Evolutionary conservation across 176 grass and related monocot genomes (phyloP), one percentile per base, ranked within the genome.

Genomic region (Aegilops bicornis): DNA sequence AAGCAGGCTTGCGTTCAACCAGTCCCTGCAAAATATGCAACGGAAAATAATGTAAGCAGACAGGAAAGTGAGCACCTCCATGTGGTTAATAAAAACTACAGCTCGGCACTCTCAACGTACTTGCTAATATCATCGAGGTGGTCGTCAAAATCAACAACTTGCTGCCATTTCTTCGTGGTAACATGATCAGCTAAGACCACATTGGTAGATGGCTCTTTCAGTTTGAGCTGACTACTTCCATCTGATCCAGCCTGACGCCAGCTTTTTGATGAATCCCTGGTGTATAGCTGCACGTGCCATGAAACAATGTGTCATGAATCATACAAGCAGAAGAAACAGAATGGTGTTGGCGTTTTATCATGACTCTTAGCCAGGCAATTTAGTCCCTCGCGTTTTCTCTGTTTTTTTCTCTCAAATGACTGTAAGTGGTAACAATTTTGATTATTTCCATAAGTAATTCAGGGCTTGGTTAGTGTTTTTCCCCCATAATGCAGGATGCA

Each of bases 121-220:
- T 91, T 99, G 97, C 97, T 96, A 64, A 99, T 96, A 83, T 99
- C 97, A 93, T 96, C 89, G 24, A 99, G 92, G 86, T 99, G 97
- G 65, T 99, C 97, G 11, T 99, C 97, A 8, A 99, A 99, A 94
- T 99, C 97, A 70, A 90, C 85, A 86, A 94, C 82, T 88, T 94
- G 64, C 89, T 92, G 82, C 94, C 90, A 96, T 89, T 96, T 99
- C 62, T 96, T 88, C 19, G 92, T 92, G 17, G 87, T 76, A 87
- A 94, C 92, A 89, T 92, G 91, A 87, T 99, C 97, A 66, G 88
- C 83, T 65, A 99, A 86, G 69, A 99, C 85, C 58, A 90, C 63
- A 47, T 96, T 95, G 30, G 90, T 95, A 31, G 97, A 91, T 20
- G 97, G 90, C 84, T 96, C 97, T 90, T 99, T 99, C 60, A 99